Percentiles rank a stretch among this genome's conserved stretches.
Evolutionary conservation across 176 grass and related monocot genomes (phyloP).

Genomic region (Coix lacrymajobi): DNA sequence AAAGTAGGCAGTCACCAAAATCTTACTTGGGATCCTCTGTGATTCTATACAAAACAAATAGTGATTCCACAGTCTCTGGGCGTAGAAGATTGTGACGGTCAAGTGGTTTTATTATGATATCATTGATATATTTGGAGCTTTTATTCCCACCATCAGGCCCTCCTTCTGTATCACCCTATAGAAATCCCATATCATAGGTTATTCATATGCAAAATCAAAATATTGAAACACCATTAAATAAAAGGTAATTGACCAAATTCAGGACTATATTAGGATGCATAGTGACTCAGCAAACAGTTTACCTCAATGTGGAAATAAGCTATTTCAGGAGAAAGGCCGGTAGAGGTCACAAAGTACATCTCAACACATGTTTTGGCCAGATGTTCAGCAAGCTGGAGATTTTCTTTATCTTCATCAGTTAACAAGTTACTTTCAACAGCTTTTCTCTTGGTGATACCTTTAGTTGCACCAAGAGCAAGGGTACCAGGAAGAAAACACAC

Average conservation of each 20-base stretch:
- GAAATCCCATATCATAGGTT: background rate
- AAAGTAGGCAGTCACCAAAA: background rate
- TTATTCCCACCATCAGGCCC: conserved; percentile 85
- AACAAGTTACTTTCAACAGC: conserved; percentile 71
- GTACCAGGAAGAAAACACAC: conserved; percentile 97
- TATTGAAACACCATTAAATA: conserved; percentile 9
- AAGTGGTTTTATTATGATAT: conserved; percentile 79
- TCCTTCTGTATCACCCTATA: conserved; percentile 58
- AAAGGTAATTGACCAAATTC: background rate
- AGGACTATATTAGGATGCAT: background rate
- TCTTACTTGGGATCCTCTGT: conserved; percentile 89
- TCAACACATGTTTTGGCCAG: conserved; percentile 92
- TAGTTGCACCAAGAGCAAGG: conserved; percentile 91
- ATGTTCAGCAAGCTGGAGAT: conserved; percentile 96
- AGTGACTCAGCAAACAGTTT: background rate
- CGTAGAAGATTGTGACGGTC: conserved; percentile 95
- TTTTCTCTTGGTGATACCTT: conserved; percentile 83
- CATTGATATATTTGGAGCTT: conserved; percentile 78
- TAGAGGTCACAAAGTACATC: conserved; percentile 92
- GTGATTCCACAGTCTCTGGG: conserved; percentile 94
- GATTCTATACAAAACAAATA: conserved; percentile 85
- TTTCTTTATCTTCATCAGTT: conserved; percentile 76
- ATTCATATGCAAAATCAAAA: background rate
- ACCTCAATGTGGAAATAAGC: conserved; percentile 94
- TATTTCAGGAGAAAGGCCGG: conserved; percentile 96